Conservation (phyloP, 2,329 filamentous ascomycete genomes). For the Magnaporthiopsis rhizophila region DNA sequence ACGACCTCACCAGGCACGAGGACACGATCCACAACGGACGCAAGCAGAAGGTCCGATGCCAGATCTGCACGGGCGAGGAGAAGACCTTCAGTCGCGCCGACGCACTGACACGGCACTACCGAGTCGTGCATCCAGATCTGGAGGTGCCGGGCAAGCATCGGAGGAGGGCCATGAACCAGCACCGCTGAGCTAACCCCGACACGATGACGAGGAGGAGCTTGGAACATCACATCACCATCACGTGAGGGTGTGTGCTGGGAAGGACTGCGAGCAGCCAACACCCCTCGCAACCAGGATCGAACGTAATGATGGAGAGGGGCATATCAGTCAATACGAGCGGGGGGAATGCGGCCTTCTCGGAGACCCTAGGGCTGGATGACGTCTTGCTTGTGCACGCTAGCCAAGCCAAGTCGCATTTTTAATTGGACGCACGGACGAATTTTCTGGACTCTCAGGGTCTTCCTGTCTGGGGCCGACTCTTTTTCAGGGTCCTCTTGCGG, state of each 20-base stretch:
- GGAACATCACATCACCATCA: neutral
- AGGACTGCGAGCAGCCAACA: neutral
- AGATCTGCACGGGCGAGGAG: constrained; percentile 78
- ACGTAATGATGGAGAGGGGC: neutral
- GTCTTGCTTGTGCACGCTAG: neutral
- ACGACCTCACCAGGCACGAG: constrained; percentile 93
- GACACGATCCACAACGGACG: constrained; percentile 94
- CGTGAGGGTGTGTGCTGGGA: neutral
- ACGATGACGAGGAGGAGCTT: neutral
- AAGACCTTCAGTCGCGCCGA: constrained; percentile 96
- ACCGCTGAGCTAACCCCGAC: neutral
- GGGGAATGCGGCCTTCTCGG: neutral
- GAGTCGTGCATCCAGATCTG: constrained; percentile 85
- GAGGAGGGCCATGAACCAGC: constrained; percentile 22
- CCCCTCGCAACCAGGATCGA: neutral
- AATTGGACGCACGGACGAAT: neutral
- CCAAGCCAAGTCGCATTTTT: neutral
- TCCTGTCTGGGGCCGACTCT: neutral
- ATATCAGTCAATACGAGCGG: neutral
- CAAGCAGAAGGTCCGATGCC: constrained; percentile 91
- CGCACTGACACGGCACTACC: constrained; percentile 87
- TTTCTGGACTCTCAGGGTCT: neutral
- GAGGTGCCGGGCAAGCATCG: constrained; percentile 64
- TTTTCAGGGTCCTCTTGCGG: neutral
- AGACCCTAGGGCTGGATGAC: neutral